Evolutionary conservation across 2,329 filamentous ascomycete genomes (phyloP).

Genomic region (Leptographium procerum): DNA sequence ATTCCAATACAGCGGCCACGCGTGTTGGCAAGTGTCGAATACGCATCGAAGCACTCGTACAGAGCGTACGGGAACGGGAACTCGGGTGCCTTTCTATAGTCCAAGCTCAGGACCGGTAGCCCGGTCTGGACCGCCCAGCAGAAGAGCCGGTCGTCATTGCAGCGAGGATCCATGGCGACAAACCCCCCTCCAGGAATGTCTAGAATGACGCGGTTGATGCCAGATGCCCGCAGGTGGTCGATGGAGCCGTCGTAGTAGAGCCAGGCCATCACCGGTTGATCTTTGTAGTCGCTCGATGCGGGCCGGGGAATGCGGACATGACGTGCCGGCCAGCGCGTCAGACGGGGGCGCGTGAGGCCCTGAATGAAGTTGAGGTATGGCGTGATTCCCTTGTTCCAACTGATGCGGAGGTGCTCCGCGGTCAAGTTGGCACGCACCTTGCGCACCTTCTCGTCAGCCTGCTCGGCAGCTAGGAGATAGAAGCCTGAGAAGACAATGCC

Average conservation of each 20-base stretch:
- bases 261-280: constrained; percentile 68
- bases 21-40: constrained; percentile 60
- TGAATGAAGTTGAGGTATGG: constrained; percentile 71
- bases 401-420: constrained; percentile 79
- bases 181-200: constrained; percentile 93
- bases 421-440: constrained; percentile 80
- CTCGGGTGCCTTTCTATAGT: constrained; percentile 82
- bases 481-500: constrained; percentile 79
- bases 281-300: constrained; percentile 65
- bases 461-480: constrained; percentile 85
- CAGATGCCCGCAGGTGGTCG: constrained; percentile 49
- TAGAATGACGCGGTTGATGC: constrained; percentile 57
- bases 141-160: constrained; percentile 86
- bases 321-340: constrained; percentile 71
- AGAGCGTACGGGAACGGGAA: constrained; percentile 75
- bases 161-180: constrained; percentile 91
- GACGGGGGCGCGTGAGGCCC: constrained; percentile 60
- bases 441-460: constrained; percentile 91
- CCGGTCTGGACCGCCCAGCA: constrained; percentile 85
- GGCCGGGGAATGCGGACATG: constrained; percentile 78
- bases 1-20: constrained; percentile 67
- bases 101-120: constrained; percentile 78
- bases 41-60: constrained; percentile 81
- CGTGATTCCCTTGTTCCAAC: constrained; percentile 90
- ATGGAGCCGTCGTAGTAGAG: constrained; percentile 88